A percentile compares a stretch with the other conserved stretches of the same genome.
Evolutionary conservation across 2,329 filamentous ascomycete genomes (phyloP).

Genomic region (Fusarium hainanense): DNA sequence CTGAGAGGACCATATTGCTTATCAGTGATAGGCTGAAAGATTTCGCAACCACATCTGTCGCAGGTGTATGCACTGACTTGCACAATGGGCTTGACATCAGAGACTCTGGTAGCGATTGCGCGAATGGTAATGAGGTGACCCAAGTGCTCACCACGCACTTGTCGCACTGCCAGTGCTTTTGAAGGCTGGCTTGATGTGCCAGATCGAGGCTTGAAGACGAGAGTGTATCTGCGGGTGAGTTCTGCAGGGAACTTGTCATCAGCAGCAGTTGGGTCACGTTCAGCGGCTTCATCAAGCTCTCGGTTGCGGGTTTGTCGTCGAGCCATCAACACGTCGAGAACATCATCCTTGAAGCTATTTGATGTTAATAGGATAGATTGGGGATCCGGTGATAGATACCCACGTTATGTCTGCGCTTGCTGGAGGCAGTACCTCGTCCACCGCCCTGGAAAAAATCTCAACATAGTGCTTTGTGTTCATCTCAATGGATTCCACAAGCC

Average conservation of each 20-base stretch:
- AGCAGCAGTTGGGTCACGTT: constrained; percentile 72
- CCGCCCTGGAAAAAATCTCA: constrained; percentile 87
- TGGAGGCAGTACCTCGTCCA: constrained; percentile 86
- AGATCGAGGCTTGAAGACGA: constrained; percentile 95
- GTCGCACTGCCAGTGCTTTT: constrained; percentile 85
- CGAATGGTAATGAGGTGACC: constrained; percentile 93
- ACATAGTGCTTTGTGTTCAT: constrained; percentile 95
- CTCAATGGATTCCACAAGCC: constrained; percentile 86
- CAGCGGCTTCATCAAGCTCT: constrained; percentile 74
- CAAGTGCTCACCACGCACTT: constrained; percentile 92
- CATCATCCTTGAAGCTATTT: constrained; percentile 91
- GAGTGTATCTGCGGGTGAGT: constrained; percentile 90
- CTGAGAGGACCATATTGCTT: constrained; percentile 91
- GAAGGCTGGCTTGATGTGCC: constrained; percentile 71
- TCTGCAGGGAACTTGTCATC: constrained; percentile 90
- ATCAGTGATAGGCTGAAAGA: constrained; percentile 93
- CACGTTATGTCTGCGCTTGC: constrained; percentile 82
- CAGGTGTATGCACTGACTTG: constrained; percentile 98
- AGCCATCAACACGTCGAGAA: constrained; percentile 95
- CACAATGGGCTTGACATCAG: constrained; percentile 97
- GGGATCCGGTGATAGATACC: constrained; percentile 43
- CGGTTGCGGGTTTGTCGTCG: constrained; percentile 89
- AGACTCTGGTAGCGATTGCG: constrained; percentile 93
- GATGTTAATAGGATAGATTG: constrained; percentile 5
- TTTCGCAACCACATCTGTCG: constrained; percentile 94